These are phyloP conservation scores for Heliamphora pulchella DNA, from an alignment of 179 eudicot species.

Conservation along the genomic window DNA sequence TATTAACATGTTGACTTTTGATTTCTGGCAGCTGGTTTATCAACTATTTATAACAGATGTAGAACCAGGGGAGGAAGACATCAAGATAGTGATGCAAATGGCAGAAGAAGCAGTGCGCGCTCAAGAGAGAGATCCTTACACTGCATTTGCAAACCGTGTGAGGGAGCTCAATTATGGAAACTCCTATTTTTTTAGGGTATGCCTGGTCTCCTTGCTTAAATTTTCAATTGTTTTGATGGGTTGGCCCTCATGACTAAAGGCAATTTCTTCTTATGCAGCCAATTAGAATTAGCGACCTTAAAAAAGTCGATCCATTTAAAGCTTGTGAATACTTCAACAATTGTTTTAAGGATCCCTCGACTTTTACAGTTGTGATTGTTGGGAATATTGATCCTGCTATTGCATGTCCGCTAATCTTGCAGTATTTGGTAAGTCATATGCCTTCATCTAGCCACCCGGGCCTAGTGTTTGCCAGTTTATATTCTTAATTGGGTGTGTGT, in stretches of 20 bases:
- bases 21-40: slow-evolving; percentile 62
- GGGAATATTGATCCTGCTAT: slow-evolving; percentile 72
- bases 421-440: slow-evolving; percentile 60
- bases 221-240: neutral
- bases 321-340: slow-evolving; percentile 78
- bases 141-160: slow-evolving; percentile 80
- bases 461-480: neutral
- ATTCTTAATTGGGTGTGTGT: neutral
- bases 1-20: slow-evolving; percentile 5
- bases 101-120: slow-evolving; percentile 83
- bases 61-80: slow-evolving; percentile 75
- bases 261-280: slow-evolving; percentile 47
- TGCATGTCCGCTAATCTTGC: slow-evolving; percentile 71
- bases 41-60: slow-evolving; percentile 70
- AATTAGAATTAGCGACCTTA: slow-evolving; percentile 53
- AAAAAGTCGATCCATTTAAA: slow-evolving; percentile 65
- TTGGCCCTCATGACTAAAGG: neutral
- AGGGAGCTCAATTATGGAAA: slow-evolving; percentile 86
- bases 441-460: neutral
- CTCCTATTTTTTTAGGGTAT: slow-evolving; percentile 75
- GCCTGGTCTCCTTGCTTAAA: slow-evolving; percentile 9
- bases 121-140: slow-evolving; percentile 90
- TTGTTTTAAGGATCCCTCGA: slow-evolving; percentile 89
- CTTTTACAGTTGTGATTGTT: slow-evolving; percentile 78
- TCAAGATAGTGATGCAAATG: slow-evolving; percentile 88